Base-by-base conservation (phyloP, 140 eudicot species). In the Senecio squalidus region DNA sequence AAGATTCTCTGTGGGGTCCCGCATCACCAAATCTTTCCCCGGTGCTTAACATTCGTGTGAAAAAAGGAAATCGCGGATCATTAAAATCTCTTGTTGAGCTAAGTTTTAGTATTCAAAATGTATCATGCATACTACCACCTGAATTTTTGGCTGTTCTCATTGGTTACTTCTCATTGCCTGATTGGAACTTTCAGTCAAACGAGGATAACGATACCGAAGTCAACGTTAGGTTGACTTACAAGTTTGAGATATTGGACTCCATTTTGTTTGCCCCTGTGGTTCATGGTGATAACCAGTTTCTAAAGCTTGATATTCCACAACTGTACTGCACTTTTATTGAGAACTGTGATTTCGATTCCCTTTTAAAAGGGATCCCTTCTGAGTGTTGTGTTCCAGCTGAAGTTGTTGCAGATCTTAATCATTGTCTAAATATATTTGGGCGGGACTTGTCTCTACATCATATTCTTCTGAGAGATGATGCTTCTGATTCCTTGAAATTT, bases 81-180 rank as follows among this genome's bases (percentile, higher is more conserved):
- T 47, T 18, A 10, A 36, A 64, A 28, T 78, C 93, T 20, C 62
- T 21, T 4, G 16, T 78, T 52, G 84, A 83, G 70, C 31, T 84
- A 52, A 70, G 77, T 78, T 75, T 93, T 41, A 44, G 94, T 27
- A 60, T 80, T 66, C 93, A 87, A 74, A 86, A 93, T 23, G 96
- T 93, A 16, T 82, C 87, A 41, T 93, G 99, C 71, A 52, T 78
- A 58, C 62, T 93, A 70, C 86, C 87, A 36, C 85, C 96, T 61
- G 96, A 93, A 8, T 88, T 77, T 58, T 74, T 93, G 50, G 95
- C 95, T 3, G 65, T 82, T 39, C 44, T 93, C 41, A 82, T 88
- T 48, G 96, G 99, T 72, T 93, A 93, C 72, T 93, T 93, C 50
- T 69, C 94, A 49, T 75, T 82, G 65, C 76, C 96, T 59, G 95